Percentiles rank a stretch among this genome's conserved stretches.
phyloP scores from a whole-genome alignment of 306 rosid genomes.

The Leucaena leucocephala region DNA sequence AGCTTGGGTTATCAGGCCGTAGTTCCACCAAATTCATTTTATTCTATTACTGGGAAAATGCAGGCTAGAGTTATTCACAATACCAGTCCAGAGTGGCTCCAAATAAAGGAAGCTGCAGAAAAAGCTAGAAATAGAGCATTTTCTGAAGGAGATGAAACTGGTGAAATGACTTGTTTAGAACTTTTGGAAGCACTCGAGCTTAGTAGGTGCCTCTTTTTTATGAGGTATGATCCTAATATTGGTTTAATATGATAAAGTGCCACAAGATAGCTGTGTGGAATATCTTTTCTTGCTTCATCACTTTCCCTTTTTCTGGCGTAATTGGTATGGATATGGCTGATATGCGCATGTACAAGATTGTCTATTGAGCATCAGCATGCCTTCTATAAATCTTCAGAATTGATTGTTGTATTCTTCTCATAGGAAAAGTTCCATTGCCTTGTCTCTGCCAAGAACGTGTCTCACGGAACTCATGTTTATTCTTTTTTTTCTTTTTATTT shows the following conservation, averaged over 20 bases:
- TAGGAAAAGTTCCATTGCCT: neutral
- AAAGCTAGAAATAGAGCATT: slow-evolving; percentile 72
- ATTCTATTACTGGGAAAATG: slow-evolving; percentile 36
- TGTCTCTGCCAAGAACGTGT: neutral
- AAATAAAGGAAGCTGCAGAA: slow-evolving; percentile 90
- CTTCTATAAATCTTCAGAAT: neutral
- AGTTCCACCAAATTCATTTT: slow-evolving; percentile 19
- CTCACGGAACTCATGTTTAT: neutral
- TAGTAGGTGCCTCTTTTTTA: slow-evolving; percentile 77
- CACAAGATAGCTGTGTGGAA: slow-evolving; percentile 15
- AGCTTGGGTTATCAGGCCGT: neutral
- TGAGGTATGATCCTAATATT: slow-evolving; percentile 63
- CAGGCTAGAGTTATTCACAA: slow-evolving; percentile 93
- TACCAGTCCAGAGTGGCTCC: slow-evolving; percentile 80
- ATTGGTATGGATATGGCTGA: slow-evolving; percentile 7
- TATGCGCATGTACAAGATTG: neutral
- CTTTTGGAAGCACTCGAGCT: slow-evolving; percentile 97
- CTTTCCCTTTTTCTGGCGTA: neutral
- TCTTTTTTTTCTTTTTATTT: neutral
- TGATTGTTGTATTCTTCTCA: neutral
- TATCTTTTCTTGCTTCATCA: slow-evolving; percentile 19
- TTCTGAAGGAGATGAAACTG: slow-evolving; percentile 70
- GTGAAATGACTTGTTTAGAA: slow-evolving; percentile 85
- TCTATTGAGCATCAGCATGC: neutral
- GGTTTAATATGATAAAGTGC: slow-evolving; percentile 24